Conservation (phyloP, 768 basidiomycete genomes). For the Phanerochaete carnosa region DNA sequence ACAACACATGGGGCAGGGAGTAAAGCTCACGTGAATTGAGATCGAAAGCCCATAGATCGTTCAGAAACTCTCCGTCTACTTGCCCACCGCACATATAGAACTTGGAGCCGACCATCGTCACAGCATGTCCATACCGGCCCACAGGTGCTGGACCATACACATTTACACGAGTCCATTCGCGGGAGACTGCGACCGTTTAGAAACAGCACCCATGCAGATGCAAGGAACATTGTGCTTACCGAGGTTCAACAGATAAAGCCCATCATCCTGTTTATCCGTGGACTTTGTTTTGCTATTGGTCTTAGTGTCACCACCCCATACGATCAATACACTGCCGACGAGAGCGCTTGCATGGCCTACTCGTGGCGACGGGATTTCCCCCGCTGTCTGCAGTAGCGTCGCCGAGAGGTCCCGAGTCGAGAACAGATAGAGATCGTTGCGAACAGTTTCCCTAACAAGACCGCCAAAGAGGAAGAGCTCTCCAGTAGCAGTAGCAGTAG, state of each 20-base stretch:
- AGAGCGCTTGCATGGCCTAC: conserved; percentile 98
- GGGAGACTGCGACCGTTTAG: conserved; percentile 54
- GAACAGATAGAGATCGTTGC: conserved; percentile 93
- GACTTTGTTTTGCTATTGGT: conserved; percentile 58
- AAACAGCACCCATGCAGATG: not conserved
- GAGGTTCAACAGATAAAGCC: conserved; percentile 89
- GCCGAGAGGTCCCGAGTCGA: conserved; percentile 76
- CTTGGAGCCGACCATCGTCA: conserved; percentile 85
- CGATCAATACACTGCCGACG: conserved; percentile 91
- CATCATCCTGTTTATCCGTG: conserved; percentile 84
- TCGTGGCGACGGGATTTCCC: conserved; percentile 82
- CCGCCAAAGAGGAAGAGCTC: conserved; percentile 98
- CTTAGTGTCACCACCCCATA: conserved; percentile 99
- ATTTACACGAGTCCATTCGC: conserved; percentile 91
- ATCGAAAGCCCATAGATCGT: conserved; percentile 96
- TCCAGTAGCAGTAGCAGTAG: conserved; percentile 70
- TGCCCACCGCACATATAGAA: conserved; percentile 98
- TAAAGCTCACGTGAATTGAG: conserved; percentile 85
- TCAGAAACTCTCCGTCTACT: conserved; percentile 90
- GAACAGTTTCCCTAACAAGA: conserved; percentile 84
- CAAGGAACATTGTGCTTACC: conserved; percentile 46
- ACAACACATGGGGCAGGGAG: not conserved
- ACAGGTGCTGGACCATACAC: conserved; percentile 75
- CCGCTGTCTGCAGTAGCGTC: conserved; percentile 80
- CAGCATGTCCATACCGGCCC: conserved; percentile 95